Evolutionary conservation across 2,329 filamentous ascomycete species (phyloP), one percentile per base, ranked within the genome.

Genomic region (Botrytis medusae): DNA sequence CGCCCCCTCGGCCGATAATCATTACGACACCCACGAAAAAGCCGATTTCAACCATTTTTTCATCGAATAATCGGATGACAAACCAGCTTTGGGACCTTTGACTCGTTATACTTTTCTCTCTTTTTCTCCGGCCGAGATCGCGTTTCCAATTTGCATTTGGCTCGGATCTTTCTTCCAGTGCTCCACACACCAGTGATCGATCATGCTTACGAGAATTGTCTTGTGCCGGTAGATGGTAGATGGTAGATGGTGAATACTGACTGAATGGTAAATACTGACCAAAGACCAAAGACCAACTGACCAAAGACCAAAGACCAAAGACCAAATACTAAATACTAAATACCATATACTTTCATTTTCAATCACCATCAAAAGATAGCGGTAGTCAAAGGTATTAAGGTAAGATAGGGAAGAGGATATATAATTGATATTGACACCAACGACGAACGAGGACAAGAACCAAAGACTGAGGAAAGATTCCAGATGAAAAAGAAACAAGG

Each of bases 111-210:
- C 57, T 22, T 25, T 40, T 61, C 25, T 18, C 18, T 44, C 37
- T 25, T 34, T 25, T 64, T 46, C 62, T 64, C 62, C 62, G 62
- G 62, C 62, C 62, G 62, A 64, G 42, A 64, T 64, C 62, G 62
- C 62, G 5, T 16, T 44, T 54, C 1, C 12, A n/a, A 8, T n/a
- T 54, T 7, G 62, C 22, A 40, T n/a, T 48, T 64, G 16, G 62
- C 62, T 64, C 62, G 42, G 62, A 64, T 64, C 61, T 22, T 20
- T 29, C 40, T 32, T 20, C 14, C 60, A 25, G 46, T 12, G 46
- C 48, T n/a, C 48, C 48, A 51, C 48, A 12, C 0, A 4, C 1
- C 48, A n/a, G 10, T 51, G 48, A 51, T n/a, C 48, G 48, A 51
- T 51, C 48, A 14, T 7, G n/a, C 48, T 51, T 4, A 16, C 48